Evolutionary conservation across 2,329 filamentous ascomycete genomes (phyloP).

Genomic region (Knufia fluminis): DNA sequence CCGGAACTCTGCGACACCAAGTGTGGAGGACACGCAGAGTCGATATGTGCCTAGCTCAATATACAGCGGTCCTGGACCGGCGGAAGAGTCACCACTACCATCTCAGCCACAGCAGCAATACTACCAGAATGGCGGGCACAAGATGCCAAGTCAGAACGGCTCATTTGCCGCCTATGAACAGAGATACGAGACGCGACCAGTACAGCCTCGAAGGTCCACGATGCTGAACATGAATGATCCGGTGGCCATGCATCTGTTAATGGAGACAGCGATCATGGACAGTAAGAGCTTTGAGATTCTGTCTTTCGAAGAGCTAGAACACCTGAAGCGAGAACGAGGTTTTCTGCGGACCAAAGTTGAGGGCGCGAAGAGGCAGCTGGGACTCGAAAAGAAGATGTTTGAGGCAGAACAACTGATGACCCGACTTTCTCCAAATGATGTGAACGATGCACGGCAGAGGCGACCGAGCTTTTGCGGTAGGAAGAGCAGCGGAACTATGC

Average conservation of each 20-base stretch:
- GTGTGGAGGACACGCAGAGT: conserved; percentile 17
- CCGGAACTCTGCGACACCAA: conserved; percentile 17
- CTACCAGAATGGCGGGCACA: background rate
- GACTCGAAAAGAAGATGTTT: conserved; percentile 84
- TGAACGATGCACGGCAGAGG: conserved; percentile 41
- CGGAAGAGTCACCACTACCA: conserved; percentile 17
- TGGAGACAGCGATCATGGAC: conserved; percentile 86
- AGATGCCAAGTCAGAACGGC: conserved; percentile 1
- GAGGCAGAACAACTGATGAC: conserved; percentile 85
- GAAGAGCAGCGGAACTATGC: conserved; percentile 26
- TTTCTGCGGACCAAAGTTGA: conserved; percentile 68
- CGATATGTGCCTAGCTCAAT: conserved; percentile 23
- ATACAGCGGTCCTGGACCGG: conserved; percentile 19
- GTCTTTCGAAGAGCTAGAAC: conserved; percentile 84
- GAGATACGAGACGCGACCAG: conserved; percentile 1
- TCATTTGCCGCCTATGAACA: background rate
- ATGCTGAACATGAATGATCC: conserved; percentile 41
- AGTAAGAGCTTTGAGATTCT: conserved; percentile 77
- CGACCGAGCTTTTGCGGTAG: conserved; percentile 40
- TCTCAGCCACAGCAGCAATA: conserved; percentile 8
- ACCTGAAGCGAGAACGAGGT: conserved; percentile 76
- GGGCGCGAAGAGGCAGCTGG: conserved; percentile 70
- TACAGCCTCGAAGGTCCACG: conserved; percentile 13
- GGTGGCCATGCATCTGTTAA: conserved; percentile 79
- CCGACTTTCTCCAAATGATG: conserved; percentile 61